Base-by-base conservation (phyloP, 176 grass and related monocot species). In the Neostapfia colusana region DNA sequence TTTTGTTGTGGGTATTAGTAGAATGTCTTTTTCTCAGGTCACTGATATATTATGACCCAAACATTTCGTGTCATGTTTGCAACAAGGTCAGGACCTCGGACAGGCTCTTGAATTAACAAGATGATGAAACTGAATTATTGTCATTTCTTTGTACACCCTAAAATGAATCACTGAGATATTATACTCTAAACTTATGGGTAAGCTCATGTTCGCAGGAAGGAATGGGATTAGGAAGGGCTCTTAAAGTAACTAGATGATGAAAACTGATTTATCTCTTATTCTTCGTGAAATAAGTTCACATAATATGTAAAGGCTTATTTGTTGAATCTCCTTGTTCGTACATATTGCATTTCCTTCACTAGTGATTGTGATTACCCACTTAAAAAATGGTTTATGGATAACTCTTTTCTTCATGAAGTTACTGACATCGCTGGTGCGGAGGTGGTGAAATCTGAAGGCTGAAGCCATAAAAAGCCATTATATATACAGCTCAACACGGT, bases 361-460 rank as follows among this genome's bases (percentile, higher is more conserved):
- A 20, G 3, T 42, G 35, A 38, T 67, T 37, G 26, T 1, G 50
- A 62, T n/a, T 46, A 14, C 23, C 18, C 1, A 7, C 57, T 60
- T 78, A 0, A 57, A 27, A 35, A 26, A 6, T 36, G 41, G 28
- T 41, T 41, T n/a, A 50, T 6, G 36, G 10, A 7, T 24, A 58
- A 24, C 7, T 3, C 65, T 63, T 28, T 31, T 83, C 11, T 63
- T 43, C 21, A 42, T 77, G 36, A 86, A 97, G 95, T 72, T 97
- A 62, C 89, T 90, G 56, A 86, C 89, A 55, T 93, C 89, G 3
- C 82, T 97, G 69, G 95, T 93, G 36, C 78, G 91, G 63, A 92
- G 91, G 70, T 93, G 91, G 94, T 91, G 82, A 93, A 92, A 0
- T 65, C 65, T 37, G 23, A 83, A 43, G 63, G 31, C 48, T 26